Conservation (phyloP, 2,329 filamentous ascomycete genomes). For the Hymenoscyphus infarciens region DNA sequence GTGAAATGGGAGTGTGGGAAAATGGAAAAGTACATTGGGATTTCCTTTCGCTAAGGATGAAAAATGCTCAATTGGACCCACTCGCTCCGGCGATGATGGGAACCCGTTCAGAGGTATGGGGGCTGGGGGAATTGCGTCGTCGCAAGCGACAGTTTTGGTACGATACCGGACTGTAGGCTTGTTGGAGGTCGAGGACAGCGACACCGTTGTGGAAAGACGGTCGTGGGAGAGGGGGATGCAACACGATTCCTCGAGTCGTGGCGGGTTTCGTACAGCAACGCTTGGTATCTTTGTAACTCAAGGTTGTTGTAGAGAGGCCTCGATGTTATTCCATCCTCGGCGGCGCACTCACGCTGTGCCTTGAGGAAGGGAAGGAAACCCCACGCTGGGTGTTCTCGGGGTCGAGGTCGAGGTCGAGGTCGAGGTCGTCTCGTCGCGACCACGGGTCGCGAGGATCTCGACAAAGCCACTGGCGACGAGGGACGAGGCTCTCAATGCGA, state of each 20-base stretch:
- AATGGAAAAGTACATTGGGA: neutral
- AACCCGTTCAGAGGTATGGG: neutral
- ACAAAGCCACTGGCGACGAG: neutral
- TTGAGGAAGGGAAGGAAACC: neutral
- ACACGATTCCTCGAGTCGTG: neutral
- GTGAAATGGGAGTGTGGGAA: neutral
- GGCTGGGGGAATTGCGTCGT: neutral
- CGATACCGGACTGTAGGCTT: neutral
- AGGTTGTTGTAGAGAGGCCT: neutral
- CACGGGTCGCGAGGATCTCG: neutral
- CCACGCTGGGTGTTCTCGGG: neutral
- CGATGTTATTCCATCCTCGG: neutral
- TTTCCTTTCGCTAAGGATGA: neutral
- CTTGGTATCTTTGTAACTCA: neutral
- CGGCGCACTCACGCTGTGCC: neutral
- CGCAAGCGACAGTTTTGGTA: neutral
- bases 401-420: neutral
- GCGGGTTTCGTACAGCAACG: neutral
- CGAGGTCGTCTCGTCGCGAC: neutral
- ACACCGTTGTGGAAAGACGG: neutral
- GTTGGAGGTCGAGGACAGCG: neutral
- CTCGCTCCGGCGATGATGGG: neutral
- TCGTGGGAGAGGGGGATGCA: neutral
- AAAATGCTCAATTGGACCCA: neutral
- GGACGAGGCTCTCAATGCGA: neutral